phyloP scores from a whole-genome alignment of 768 basidiomycete species.

The Boletus tomentosulus region DNA sequence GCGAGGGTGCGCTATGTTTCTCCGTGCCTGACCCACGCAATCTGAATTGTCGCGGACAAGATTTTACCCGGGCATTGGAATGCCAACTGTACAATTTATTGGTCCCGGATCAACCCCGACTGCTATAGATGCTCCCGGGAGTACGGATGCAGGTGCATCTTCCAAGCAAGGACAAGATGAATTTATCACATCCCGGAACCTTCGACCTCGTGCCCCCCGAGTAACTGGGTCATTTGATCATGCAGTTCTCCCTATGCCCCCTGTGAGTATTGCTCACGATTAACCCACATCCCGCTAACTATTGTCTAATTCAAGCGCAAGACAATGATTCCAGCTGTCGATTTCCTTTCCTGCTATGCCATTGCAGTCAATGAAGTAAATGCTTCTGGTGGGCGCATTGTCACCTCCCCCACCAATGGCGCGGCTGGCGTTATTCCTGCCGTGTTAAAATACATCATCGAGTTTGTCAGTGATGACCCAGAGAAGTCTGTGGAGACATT shows the following conservation, averaged over 20 bases:
- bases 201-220: slow-evolving; percentile 28
- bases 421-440: slow-evolving; percentile 93
- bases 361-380: slow-evolving; percentile 96
- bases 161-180: slow-evolving; percentile 3
- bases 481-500: slow-evolving; percentile 88
- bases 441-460: slow-evolving; percentile 84
- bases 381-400: slow-evolving; percentile 88
- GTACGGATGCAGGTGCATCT: neutral
- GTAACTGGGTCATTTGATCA: slow-evolving; percentile 81
- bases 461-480: slow-evolving; percentile 90
- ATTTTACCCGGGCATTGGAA: slow-evolving; percentile 49
- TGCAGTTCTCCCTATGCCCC: slow-evolving; percentile 74
- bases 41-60: slow-evolving; percentile 32
- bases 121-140: slow-evolving; percentile 23
- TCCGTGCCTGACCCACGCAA: neutral
- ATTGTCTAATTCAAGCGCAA: slow-evolving; percentile 47
- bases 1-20: slow-evolving; percentile 57
- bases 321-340: slow-evolving; percentile 88
- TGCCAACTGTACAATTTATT: slow-evolving; percentile 35
- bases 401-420: slow-evolving; percentile 92
- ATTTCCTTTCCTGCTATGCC: slow-evolving; percentile 91
- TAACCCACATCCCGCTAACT: neutral
- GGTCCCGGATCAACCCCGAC: slow-evolving; percentile 22
- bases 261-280: slow-evolving; percentile 44
- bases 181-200: neutral